Evolutionary conservation across 1,284 basidiomycete species (phyloP).

Genomic region (Ganoderma boninense): DNA sequence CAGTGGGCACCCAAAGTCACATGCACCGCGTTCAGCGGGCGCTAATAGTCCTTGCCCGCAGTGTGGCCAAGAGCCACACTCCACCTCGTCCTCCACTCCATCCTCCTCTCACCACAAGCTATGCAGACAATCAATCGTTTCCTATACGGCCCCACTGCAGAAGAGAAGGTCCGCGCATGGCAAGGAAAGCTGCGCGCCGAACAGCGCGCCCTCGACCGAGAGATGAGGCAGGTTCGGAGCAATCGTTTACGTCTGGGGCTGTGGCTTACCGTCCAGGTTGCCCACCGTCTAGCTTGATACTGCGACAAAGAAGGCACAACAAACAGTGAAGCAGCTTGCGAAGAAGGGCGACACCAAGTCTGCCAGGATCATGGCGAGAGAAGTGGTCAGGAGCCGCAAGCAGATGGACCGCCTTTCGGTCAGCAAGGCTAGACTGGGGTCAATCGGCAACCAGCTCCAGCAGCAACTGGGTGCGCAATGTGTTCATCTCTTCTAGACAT

Average conservation of each 20-base stretch:
- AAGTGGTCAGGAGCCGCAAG: slow-evolving; percentile 95
- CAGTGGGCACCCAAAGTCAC: slow-evolving; percentile 19
- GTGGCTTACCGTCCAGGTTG: slow-evolving; percentile 29
- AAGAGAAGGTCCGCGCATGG: slow-evolving; percentile 92
- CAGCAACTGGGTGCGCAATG: slow-evolving; percentile 86
- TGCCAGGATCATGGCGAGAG: slow-evolving; percentile 89
- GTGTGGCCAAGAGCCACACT: slow-evolving; percentile 19
- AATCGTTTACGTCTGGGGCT: slow-evolving; percentile 29
- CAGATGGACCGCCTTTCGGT: slow-evolving; percentile 94
- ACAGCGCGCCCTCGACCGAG: slow-evolving; percentile 85
- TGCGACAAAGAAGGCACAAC: slow-evolving; percentile 84
- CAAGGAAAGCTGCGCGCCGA: slow-evolving; percentile 85
- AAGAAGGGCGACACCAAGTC: slow-evolving; percentile 93
- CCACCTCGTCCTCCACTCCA: slow-evolving; percentile 10
- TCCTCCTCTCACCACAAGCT: slow-evolving; percentile 9
- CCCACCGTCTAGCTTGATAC: slow-evolving; percentile 72
- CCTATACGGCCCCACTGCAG: slow-evolving; percentile 93
- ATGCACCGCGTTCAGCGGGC: slow-evolving; percentile 28
- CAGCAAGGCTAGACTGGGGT: slow-evolving; percentile 92
- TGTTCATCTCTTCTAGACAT: slow-evolving; percentile 1
- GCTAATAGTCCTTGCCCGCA: slow-evolving; percentile 13
- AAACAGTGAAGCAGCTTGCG: slow-evolving; percentile 90
- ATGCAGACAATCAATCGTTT: slow-evolving; percentile 93
- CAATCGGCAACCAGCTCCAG: slow-evolving; percentile 89
- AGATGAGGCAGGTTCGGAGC: slow-evolving; percentile 88